Percentiles rank a stretch among this genome's conserved stretches.
Conservation (phyloP, 805 yeast species). For the Barnettozyma californica region DNA sequence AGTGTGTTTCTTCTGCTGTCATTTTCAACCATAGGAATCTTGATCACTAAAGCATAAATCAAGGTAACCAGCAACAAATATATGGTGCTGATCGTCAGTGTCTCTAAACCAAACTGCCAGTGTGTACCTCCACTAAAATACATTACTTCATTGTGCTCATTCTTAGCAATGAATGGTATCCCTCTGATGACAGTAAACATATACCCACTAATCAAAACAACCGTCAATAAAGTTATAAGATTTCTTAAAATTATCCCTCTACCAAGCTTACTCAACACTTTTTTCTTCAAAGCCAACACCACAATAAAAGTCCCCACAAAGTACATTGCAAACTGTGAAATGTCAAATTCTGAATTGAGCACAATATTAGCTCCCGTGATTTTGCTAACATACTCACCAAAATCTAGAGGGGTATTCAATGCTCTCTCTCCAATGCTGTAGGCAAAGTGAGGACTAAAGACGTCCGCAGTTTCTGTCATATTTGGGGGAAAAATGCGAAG, state of each 20-base stretch:
- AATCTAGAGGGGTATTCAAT: conserved; percentile 36
- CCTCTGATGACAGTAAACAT: conserved; percentile 56
- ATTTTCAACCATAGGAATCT: conserved; percentile 27
- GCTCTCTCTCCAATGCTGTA: conserved; percentile 27
- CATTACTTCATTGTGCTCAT: conserved; percentile 46
- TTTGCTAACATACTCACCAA: conserved; percentile 50
- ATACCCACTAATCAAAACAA: conserved; percentile 53
- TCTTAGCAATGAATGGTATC: conserved; percentile 56
- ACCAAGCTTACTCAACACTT: conserved; percentile 31
- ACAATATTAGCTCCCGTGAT: conserved; percentile 38
- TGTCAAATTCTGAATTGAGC: conserved; percentile 40
- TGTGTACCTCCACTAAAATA: conserved; percentile 58
- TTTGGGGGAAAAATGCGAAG: conserved; percentile 62
- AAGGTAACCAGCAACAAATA: conserved; percentile 43
- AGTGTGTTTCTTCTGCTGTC: conserved; percentile 7
- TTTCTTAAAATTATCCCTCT: conserved; percentile 25
- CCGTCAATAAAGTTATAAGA: conserved; percentile 35
- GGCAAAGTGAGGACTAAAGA: conserved; percentile 31
- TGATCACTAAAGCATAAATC: conserved; percentile 35
- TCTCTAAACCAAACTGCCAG: conserved; percentile 70
- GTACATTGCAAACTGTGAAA: conserved; percentile 37
- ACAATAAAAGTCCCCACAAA: conserved; percentile 39
- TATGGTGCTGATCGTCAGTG: conserved; percentile 44
- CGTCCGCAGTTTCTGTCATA: conserved; percentile 21
- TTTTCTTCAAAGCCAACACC: conserved; percentile 45